phyloP scores from a whole-genome alignment of 1,284 basidiomycete genomes.

The Heimioporus retisporus region DNA sequence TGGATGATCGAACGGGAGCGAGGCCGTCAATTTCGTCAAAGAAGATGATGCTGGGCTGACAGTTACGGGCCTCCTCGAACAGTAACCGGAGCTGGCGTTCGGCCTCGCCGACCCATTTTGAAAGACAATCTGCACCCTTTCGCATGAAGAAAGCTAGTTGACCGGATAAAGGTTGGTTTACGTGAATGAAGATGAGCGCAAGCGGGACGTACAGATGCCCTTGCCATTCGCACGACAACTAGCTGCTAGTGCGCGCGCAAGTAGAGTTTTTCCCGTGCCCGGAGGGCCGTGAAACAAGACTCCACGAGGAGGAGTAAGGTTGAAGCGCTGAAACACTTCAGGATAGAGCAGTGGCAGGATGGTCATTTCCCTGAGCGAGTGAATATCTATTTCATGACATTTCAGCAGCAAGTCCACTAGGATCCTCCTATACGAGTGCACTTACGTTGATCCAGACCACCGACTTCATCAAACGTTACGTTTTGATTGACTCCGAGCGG shows the following conservation, averaged over 20 bases:
- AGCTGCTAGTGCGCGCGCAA: conserved; percentile 95
- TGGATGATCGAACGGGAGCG: conserved; percentile 96
- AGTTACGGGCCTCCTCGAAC: conserved; percentile 96
- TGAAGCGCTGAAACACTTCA: conserved; percentile 97
- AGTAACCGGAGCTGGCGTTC: conserved; percentile 96
- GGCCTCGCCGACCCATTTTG: conserved; percentile 99
- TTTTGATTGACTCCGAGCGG: conserved; percentile 95
- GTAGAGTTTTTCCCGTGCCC: conserved; percentile 94
- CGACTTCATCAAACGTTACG: conserved; percentile 98
- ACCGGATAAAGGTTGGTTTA: conserved; percentile 10
- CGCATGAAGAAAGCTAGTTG: conserved; percentile 97
- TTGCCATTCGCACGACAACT: conserved; percentile 93
- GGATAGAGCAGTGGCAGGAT: conserved; percentile 96
- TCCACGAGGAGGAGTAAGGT: conserved; percentile 95
- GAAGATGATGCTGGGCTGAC: conserved; percentile 97
- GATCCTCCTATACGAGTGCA: conserved; percentile 21
- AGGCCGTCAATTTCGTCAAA: conserved; percentile 99
- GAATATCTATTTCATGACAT: conserved; percentile 76
- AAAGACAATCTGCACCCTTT: conserved; percentile 98
- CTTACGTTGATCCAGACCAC: conserved; percentile 94
- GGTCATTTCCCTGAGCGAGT: conserved; percentile 99
- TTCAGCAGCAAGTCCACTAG: conserved; percentile 7
- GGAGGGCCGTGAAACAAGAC: conserved; percentile 98
- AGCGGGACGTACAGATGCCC: conserved; percentile 79
- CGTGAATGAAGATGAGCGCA: neutral